Evolutionary conservation across 331 rosid genomes (phyloP).

Genomic region (Telfairia occidentalis): DNA sequence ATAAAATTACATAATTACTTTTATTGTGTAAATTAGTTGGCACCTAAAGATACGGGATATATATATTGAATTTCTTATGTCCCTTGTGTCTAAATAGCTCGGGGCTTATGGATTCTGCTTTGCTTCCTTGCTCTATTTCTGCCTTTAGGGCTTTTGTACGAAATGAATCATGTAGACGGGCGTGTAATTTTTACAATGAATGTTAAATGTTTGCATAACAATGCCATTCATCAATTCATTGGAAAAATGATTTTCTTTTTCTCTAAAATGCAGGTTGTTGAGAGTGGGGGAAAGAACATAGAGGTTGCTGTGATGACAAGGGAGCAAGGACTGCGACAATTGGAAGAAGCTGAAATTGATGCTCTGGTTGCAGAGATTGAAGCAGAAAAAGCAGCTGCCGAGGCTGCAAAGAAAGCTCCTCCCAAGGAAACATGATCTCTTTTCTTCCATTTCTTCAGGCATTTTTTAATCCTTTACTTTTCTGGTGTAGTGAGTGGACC

Average conservation of each 20-base stretch:
- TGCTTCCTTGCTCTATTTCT: background rate
- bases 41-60: background rate
- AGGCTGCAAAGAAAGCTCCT: constrained; percentile 95
- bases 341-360: constrained; percentile 96
- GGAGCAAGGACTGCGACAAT: constrained; percentile 78
- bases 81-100: background rate
- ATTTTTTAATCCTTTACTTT: background rate
- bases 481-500: background rate
- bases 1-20: background rate
- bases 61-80: background rate
- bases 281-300: constrained; percentile 98
- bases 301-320: constrained; percentile 96
- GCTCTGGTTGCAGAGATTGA: constrained; percentile 89
- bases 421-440: constrained; percentile 54
- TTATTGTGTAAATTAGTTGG: background rate
- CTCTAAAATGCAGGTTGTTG: constrained; percentile 65
- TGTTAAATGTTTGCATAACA: background rate
- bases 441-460: constrained; percentile 7
- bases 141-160: background rate
- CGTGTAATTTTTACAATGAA: background rate
- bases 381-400: constrained; percentile 96
- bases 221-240: background rate
- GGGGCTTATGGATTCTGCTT: too few relatives aligned
- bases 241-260: background rate
- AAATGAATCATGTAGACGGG: background rate